A percentile compares a stretch with the other conserved stretches of the same genome.
These are phyloP conservation scores for Dioszegia crocea DNA, from an alignment of 768 basidiomycete genomes.

Conservation along the genomic window DNA sequence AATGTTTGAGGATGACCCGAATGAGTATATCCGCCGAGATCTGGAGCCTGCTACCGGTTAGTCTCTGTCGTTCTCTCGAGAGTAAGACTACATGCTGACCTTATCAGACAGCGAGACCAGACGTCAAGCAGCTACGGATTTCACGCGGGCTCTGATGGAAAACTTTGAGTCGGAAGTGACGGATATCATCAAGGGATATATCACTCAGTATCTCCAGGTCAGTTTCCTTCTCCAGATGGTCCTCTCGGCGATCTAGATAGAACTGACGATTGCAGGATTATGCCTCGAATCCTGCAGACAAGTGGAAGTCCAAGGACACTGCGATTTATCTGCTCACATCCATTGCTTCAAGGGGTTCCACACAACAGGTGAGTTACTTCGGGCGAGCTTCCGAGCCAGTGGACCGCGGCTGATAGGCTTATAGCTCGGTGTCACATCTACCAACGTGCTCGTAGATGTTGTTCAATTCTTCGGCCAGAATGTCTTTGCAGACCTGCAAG, in stretches of 20 bases:
- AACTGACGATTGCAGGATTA: slow-evolving; percentile 55
- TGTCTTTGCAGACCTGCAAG: slow-evolving; percentile 79
- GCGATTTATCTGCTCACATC: slow-evolving; percentile 92
- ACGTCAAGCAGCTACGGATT: slow-evolving; percentile 88
- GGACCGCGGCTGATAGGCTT: too few species aligned
- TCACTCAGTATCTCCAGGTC: slow-evolving; percentile 63
- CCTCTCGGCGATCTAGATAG: not conserved
- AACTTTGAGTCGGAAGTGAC: slow-evolving; percentile 78
- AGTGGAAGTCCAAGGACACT: slow-evolving; percentile 91
- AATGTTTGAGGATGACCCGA: slow-evolving; percentile 93
- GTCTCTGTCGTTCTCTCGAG: not conserved
- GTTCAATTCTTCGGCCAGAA: slow-evolving; percentile 93
- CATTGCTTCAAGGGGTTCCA: slow-evolving; percentile 82
- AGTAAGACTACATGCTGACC: not conserved
- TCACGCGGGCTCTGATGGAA: slow-evolving; percentile 85
- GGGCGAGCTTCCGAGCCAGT: too few species aligned
- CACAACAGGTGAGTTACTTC: slow-evolving; percentile 61
- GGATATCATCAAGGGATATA: slow-evolving; percentile 78
- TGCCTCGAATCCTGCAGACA: slow-evolving; percentile 53
- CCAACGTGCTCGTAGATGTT: slow-evolving; percentile 85
- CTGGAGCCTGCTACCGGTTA: slow-evolving; percentile 62
- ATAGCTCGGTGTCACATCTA: slow-evolving; percentile 92
- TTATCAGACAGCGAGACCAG: slow-evolving; percentile 70
- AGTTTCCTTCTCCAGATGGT: slow-evolving; percentile 8
- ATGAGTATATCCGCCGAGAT: slow-evolving; percentile 88